A percentile compares a stretch with the other conserved stretches of the same genome.
phyloP scores from a whole-genome alignment of 306 rosid genomes.

The Lathyrus sativus region DNA sequence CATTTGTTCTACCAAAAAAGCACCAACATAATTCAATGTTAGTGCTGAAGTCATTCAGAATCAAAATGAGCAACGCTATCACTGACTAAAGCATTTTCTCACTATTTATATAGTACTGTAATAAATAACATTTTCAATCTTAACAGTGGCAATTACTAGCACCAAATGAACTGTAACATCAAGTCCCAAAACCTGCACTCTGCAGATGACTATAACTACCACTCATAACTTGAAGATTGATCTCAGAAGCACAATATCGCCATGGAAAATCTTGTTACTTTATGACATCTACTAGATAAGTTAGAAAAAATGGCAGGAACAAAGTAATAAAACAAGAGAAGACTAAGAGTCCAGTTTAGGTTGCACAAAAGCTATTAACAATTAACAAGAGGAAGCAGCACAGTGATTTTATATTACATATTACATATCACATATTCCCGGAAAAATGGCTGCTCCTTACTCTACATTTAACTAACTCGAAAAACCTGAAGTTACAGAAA shows the following conservation, averaged over 20 bases:
- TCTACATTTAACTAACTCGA: constrained; percentile 42
- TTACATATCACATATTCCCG: constrained; percentile 27
- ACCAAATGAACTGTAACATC: neutral
- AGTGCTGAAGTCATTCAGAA: neutral
- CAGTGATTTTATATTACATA: constrained; percentile 45
- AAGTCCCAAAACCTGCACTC: neutral
- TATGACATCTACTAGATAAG: neutral
- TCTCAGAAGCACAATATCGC: neutral
- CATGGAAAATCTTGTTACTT: neutral
- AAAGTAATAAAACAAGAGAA: constrained; percentile 5
- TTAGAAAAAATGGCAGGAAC: neutral
- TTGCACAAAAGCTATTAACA: constrained; percentile 48
- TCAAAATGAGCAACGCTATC: neutral
- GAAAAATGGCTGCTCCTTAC: constrained; percentile 49
- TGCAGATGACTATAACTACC: neutral
- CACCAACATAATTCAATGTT: neutral
- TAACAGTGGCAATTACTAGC: neutral
- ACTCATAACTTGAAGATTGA: constrained; percentile 1
- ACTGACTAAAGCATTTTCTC: constrained; percentile 1
- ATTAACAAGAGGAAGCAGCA: constrained; percentile 37
- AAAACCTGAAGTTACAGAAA: constrained; percentile 39
- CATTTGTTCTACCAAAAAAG: constrained; percentile 12
- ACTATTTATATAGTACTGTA: neutral
- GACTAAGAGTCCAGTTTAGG: constrained; percentile 30
- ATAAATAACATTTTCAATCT: neutral